These are phyloP conservation scores for Cyberlindnera petersonii DNA, from an alignment of 805 yeast genomes.

Conservation along the genomic window DNA sequence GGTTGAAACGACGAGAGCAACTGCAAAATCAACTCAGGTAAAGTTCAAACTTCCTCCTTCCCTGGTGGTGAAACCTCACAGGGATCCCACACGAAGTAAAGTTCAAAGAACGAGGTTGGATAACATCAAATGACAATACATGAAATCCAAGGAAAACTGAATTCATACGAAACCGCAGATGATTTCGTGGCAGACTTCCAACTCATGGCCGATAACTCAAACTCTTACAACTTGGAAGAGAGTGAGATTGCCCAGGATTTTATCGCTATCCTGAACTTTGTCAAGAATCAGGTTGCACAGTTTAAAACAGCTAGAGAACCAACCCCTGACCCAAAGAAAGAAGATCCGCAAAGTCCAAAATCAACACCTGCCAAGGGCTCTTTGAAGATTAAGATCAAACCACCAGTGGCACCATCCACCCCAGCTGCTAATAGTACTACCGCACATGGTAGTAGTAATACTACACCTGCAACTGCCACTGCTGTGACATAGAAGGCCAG, in stretches of 20 bases:
- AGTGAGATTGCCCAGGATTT: slow-evolving; percentile 69
- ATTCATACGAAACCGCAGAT: slow-evolving; percentile 31
- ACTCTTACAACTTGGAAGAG: slow-evolving; percentile 62
- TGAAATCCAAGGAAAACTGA: slow-evolving; percentile 53
- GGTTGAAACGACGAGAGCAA: too few species aligned
- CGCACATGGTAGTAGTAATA: slow-evolving; percentile 2
- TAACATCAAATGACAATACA: slow-evolving; percentile 42
- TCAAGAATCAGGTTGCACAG: slow-evolving; percentile 46
- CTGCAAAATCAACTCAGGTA: too few species aligned
- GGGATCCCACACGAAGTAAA: slow-evolving; percentile 14
- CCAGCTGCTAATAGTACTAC: slow-evolving; percentile 5
- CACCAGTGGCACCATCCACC: slow-evolving; percentile 5
- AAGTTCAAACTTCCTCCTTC: slow-evolving; percentile 15
- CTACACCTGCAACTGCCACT: slow-evolving; percentile 3
- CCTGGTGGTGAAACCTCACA: slow-evolving; percentile 5
- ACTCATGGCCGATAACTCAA: slow-evolving; percentile 67
- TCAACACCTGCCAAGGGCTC: slow-evolving; percentile 10
- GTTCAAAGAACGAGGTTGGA: slow-evolving; percentile 24
- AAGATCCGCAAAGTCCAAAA: slow-evolving; percentile 15
- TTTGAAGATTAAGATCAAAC: slow-evolving; percentile 21
- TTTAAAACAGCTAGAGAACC: not conserved
- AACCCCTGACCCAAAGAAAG: not conserved
- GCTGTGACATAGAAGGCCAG: slow-evolving; percentile 18
- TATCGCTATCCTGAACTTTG: slow-evolving; percentile 49
- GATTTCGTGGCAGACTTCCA: slow-evolving; percentile 59